A percentile compares a stretch with the other conserved stretches of the same genome.
Conservation (phyloP, 1,284 basidiomycete genomes). For the Coniferiporia weirii region DNA sequence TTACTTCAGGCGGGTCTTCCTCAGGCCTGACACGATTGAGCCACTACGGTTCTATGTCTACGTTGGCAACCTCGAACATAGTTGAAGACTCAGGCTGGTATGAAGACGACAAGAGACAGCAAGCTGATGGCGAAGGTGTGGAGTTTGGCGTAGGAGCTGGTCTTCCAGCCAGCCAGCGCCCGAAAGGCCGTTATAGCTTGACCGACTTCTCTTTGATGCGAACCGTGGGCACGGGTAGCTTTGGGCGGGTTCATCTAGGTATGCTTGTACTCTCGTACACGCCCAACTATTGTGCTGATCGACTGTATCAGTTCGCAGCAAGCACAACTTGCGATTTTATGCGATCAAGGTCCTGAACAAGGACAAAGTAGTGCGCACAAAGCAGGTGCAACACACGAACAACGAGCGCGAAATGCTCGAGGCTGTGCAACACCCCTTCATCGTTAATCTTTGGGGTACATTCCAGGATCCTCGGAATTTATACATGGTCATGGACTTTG, state of each 20-base stretch:
- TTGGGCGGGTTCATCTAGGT: slow-evolving; percentile 93
- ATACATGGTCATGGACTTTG: slow-evolving; percentile 99
- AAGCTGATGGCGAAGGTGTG: neutral
- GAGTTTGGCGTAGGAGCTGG: slow-evolving; percentile 2
- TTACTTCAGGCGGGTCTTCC: slow-evolving; percentile 15
- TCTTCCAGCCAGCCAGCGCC: slow-evolving; percentile 29
- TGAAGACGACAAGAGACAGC: slow-evolving; percentile 11
- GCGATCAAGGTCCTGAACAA: slow-evolving; percentile 94
- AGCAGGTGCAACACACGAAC: slow-evolving; percentile 97
- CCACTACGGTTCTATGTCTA: slow-evolving; percentile 17
- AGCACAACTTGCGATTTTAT: slow-evolving; percentile 90
- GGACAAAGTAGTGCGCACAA: slow-evolving; percentile 91
- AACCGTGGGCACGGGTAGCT: slow-evolving; percentile 89
- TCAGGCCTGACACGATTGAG: slow-evolving; percentile 13
- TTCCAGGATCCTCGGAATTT: slow-evolving; percentile 93
- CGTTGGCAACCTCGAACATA: slow-evolving; percentile 14
- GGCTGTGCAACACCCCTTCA: slow-evolving; percentile 90
- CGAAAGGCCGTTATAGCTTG: slow-evolving; percentile 65
- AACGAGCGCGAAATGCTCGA: slow-evolving; percentile 91
- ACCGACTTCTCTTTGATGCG: slow-evolving; percentile 71
- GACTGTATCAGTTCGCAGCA: slow-evolving; percentile 63
- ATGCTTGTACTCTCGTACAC: slow-evolving; percentile 24
- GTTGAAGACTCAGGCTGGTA: slow-evolving; percentile 12
- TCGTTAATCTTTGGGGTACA: slow-evolving; percentile 97
- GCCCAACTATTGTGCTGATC: neutral